Evolutionary conservation across 805 yeast genomes (phyloP).

Genomic region (Wickerhamomyces ciferrii): DNA sequence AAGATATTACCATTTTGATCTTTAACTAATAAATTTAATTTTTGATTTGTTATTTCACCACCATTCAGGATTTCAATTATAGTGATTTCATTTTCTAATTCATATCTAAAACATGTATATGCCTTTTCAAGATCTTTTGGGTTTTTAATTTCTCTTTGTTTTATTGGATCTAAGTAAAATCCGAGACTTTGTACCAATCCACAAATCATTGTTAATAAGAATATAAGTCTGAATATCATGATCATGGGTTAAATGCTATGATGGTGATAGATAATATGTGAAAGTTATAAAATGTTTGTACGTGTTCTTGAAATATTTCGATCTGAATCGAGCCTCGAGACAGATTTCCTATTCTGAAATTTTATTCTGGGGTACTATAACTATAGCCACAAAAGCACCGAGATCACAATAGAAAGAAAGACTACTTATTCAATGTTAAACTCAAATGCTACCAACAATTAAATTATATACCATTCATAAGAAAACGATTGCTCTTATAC

Average conservation of each 20-base stretch:
- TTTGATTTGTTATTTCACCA: constrained; percentile 3
- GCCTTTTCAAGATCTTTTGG: not conserved
- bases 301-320: too few species aligned
- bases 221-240: too few species aligned
- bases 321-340: not conserved
- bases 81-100: constrained; percentile 9
- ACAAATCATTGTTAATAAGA: not conserved
- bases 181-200: not conserved
- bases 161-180: constrained; percentile 1
- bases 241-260: too few species aligned
- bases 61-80: constrained; percentile 10
- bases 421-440: too few species aligned
- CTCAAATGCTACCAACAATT: too few species aligned
- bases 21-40: constrained; percentile 3
- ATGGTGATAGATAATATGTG: too few species aligned
- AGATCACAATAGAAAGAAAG: too few species aligned
- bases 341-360: not conserved
- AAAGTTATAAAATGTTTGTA: too few species aligned
- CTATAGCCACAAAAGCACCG: not conserved
- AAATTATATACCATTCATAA: too few species aligned
- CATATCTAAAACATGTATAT: not conserved
- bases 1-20: constrained; percentile 9
- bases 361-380: not conserved
- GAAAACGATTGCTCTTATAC: too few species aligned
- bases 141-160: not conserved